phyloP scores from a whole-genome alignment of 495 filamentous ascomycete genomes.

The Neurospora sp. region DNA sequence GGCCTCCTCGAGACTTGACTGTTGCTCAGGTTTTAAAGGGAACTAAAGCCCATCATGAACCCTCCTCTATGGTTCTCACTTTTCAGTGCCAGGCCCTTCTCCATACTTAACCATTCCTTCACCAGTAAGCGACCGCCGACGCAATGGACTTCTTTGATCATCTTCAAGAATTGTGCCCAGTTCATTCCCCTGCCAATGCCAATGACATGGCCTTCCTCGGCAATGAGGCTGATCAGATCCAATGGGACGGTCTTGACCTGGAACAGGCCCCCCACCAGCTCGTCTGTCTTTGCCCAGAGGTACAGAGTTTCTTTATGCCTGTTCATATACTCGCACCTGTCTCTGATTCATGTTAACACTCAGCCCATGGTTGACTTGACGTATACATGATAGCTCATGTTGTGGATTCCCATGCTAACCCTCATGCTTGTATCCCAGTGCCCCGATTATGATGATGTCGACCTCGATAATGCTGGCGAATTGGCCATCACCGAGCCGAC shows the following conservation, averaged over 20 bases:
- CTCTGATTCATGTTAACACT: background rate
- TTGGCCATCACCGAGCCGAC: no score
- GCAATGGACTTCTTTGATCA: background rate
- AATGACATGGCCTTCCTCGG: background rate
- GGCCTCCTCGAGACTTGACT: background rate
- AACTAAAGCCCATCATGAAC: background rate
- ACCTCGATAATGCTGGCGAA: rapidly evolving
- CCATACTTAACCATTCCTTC: background rate
- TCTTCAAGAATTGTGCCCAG: background rate
- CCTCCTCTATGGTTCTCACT: background rate
- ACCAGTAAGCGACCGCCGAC: background rate
- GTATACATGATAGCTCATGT: background rate
- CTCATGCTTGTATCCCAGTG: background rate
- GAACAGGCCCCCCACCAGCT: background rate
- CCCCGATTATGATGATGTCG: background rate
- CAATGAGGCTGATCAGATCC: background rate
- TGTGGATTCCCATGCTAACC: background rate
- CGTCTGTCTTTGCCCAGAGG: background rate
- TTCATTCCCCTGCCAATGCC: background rate
- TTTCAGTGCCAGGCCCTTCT: background rate
- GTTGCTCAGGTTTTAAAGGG: background rate
- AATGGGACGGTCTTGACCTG: background rate
- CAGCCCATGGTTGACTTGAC: background rate
- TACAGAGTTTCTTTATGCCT: background rate
- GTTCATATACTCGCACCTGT: background rate